A percentile compares a stretch with the other conserved stretches of the same genome.
phyloP scores from a whole-genome alignment of 225 moss, liverwort and hornwort genomes.

The Sphagnum tenellum region DNA sequence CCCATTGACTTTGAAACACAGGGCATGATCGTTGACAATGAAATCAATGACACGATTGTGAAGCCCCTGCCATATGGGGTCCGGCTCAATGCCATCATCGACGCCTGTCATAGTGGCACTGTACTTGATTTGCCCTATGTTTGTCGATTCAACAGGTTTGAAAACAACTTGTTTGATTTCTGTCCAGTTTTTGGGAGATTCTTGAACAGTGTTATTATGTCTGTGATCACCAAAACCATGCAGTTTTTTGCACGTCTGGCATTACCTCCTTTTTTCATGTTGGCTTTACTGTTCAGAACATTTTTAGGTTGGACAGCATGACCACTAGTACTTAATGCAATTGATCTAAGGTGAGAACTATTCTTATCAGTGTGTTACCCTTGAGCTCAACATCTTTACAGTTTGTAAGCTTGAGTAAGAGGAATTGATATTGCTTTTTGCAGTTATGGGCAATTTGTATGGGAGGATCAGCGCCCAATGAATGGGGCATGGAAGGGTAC shows the following conservation, averaged over 20 bases:
- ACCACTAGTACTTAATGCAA: too few species aligned
- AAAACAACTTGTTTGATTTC: neutral
- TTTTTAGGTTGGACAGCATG: too few species aligned
- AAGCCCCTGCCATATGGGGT: slow-evolving; percentile 74
- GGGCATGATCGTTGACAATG: slow-evolving; percentile 94
- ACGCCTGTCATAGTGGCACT: slow-evolving; percentile 97
- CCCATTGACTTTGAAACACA: slow-evolving; percentile 78
- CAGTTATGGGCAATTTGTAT: slow-evolving; percentile 67
- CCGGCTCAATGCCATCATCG: slow-evolving; percentile 83
- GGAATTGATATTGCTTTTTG: slow-evolving; percentile 1
- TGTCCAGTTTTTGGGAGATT: too few species aligned
- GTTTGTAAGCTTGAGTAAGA: neutral
- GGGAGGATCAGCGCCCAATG: slow-evolving; percentile 80
- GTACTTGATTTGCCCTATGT: slow-evolving; percentile 90
- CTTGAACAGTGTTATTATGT: too few species aligned
- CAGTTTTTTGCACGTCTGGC: too few species aligned
- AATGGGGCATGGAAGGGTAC: slow-evolving; percentile 68
- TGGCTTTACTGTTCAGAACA: too few species aligned
- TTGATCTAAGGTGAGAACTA: too few species aligned
- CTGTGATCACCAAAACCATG: too few species aligned
- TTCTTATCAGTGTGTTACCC: too few species aligned
- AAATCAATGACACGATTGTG: slow-evolving; percentile 74
- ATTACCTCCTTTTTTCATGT: too few species aligned
- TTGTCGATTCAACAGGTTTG: slow-evolving; percentile 64
- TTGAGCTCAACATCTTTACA: neutral